phyloP scores from a whole-genome alignment of 2,329 filamentous ascomycete genomes.

The Cladosporium oxysporum region DNA sequence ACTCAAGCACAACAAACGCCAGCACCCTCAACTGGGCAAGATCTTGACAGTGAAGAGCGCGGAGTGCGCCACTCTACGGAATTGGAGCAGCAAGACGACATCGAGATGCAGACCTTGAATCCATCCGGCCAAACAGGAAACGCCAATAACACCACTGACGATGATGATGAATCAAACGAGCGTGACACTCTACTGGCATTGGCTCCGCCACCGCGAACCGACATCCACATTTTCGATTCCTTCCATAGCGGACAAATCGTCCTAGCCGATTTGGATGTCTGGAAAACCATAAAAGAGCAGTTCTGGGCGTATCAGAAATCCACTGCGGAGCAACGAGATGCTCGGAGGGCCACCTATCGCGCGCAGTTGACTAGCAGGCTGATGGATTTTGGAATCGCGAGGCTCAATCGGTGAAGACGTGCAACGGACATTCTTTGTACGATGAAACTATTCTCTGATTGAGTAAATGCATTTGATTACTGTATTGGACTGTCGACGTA shows the following conservation, averaged over 20 bases:
- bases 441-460: too few relatives aligned
- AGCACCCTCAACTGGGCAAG: slow-evolving; percentile 43
- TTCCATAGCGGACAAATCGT: slow-evolving; percentile 51
- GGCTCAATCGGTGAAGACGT: slow-evolving; percentile 2
- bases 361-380: slow-evolving; percentile 20
- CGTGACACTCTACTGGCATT: not conserved
- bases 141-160: slow-evolving; percentile 12
- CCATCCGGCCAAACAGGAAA: slow-evolving; percentile 27
- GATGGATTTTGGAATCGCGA: slow-evolving; percentile 15
- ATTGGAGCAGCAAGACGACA: slow-evolving; percentile 38
- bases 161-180: slow-evolving; percentile 22
- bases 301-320: slow-evolving; percentile 41
- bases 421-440: not conserved
- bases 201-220: slow-evolving; percentile 27
- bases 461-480: too few relatives aligned
- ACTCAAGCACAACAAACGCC: slow-evolving; percentile 13
- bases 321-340: slow-evolving; percentile 22
- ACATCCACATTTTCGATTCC: slow-evolving; percentile 44
- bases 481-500: too few relatives aligned
- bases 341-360: slow-evolving; percentile 11
- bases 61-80: slow-evolving; percentile 49
- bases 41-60: slow-evolving; percentile 62
- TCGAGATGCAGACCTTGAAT: slow-evolving; percentile 44
- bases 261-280: slow-evolving; percentile 46
- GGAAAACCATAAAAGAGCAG: slow-evolving; percentile 46